A percentile compares a stretch with the other conserved stretches of the same genome.
Conservation (phyloP, 1,139 yeast genomes). For the Blastobotrys arbuscula region DNA sequence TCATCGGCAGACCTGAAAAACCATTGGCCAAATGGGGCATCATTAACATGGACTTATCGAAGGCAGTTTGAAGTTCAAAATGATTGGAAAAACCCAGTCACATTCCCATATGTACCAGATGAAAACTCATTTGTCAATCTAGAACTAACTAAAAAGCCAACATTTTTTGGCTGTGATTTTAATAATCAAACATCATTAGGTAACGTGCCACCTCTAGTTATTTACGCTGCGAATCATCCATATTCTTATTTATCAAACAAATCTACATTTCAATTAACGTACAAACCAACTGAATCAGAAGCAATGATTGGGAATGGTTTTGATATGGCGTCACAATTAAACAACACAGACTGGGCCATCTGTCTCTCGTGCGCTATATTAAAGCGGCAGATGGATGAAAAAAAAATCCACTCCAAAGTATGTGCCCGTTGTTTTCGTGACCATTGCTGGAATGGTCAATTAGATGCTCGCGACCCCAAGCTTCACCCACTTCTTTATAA, state of each 20-base stretch:
- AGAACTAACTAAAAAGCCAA: conserved; percentile 45
- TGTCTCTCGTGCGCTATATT: conserved; percentile 89
- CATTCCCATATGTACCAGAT: conserved; percentile 91
- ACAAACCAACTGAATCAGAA: conserved; percentile 51
- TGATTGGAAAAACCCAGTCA: conserved; percentile 22
- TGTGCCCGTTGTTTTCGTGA: conserved; percentile 65
- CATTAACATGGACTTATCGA: conserved; percentile 51
- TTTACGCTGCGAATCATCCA: conserved; percentile 75
- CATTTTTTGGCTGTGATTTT: conserved; percentile 78
- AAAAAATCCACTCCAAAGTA: conserved; percentile 56
- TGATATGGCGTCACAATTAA: conserved; percentile 67
- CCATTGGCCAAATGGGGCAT: conserved; percentile 60
- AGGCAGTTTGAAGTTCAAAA: conserved; percentile 42
- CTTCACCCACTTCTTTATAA: background rate
- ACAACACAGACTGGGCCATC: conserved; percentile 69
- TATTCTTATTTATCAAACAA: conserved; percentile 63
- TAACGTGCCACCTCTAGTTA: conserved; percentile 62
- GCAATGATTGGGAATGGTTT: conserved; percentile 73
- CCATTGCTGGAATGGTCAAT: conserved; percentile 62
- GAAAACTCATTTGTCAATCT: conserved; percentile 40
- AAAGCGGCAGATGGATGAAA: conserved; percentile 74
- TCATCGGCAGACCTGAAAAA: conserved; percentile 69
- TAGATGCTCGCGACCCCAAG: background rate
- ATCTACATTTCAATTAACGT: conserved; percentile 64
- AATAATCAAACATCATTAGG: conserved; percentile 39